A percentile compares a stretch with the other conserved stretches of the same genome.
phyloP scores from a whole-genome alignment of 306 rosid species.

The Heteromeles arbutifolia region DNA sequence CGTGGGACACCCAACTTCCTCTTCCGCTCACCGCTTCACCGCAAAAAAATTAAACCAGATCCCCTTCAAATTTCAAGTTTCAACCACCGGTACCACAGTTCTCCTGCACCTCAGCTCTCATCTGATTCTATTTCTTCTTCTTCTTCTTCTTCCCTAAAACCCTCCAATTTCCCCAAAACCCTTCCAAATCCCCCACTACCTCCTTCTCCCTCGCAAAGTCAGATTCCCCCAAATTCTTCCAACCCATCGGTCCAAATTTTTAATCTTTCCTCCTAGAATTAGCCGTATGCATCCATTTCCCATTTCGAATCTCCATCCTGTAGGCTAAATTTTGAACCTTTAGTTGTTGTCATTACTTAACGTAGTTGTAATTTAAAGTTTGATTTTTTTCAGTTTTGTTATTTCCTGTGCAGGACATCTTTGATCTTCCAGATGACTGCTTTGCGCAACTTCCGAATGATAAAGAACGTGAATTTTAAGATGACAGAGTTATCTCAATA shows the following conservation, averaged over 20 bases:
- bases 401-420: conserved; percentile 47
- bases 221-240: conserved; percentile 50
- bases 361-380: too few species aligned
- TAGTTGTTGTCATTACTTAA: background rate
- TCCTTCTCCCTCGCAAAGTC: conserved; percentile 66
- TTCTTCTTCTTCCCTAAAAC: conserved; percentile 26
- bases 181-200: conserved; percentile 26
- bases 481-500: too few species aligned
- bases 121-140: conserved; percentile 1
- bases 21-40: too few species aligned
- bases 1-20: too few species aligned
- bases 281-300: conserved; percentile 39
- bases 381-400: background rate
- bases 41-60: too few species aligned
- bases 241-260: conserved; percentile 27
- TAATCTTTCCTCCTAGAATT: conserved; percentile 52
- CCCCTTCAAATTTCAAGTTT: too few species aligned
- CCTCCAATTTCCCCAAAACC: conserved; percentile 6
- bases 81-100: too few species aligned
- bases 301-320: background rate
- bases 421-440: conserved; percentile 80
- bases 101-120: too few species aligned
- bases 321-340: background rate
- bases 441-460: conserved; percentile 54
- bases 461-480: background rate